A percentile compares a stretch with the other conserved stretches of the same genome.
phyloP scores from a whole-genome alignment of 1,284 basidiomycete species.

The Agroathelia rolfsii region DNA sequence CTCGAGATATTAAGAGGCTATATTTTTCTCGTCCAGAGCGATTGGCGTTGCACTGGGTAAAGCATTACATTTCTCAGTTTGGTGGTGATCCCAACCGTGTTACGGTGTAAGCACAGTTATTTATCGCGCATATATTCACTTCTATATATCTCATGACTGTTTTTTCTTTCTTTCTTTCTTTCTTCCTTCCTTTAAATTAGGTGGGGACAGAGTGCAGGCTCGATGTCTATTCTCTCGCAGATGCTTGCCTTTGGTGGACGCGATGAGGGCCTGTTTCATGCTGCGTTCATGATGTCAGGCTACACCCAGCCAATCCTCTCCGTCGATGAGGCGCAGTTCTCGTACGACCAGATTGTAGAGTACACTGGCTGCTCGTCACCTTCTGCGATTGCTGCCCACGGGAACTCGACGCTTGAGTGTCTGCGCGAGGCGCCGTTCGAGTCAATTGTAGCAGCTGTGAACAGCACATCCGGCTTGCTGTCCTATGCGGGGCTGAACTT shows the following conservation, averaged over 20 bases:
- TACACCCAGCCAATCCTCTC: slow-evolving; percentile 13
- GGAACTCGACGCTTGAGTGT: slow-evolving; percentile 24
- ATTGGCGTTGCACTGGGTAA: slow-evolving; percentile 32
- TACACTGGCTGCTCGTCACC: slow-evolving; percentile 14
- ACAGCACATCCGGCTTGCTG: slow-evolving; percentile 16
- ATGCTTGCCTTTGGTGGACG: slow-evolving; percentile 12
- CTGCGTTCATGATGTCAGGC: slow-evolving; percentile 25
- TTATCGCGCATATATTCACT: too few relatives aligned
- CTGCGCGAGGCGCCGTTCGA: slow-evolving; percentile 19
- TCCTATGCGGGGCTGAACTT: slow-evolving; percentile 10
- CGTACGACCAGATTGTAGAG: slow-evolving; percentile 16
- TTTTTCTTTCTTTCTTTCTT: too few relatives aligned
- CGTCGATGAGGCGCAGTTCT: slow-evolving; percentile 16
- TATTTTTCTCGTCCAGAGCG: slow-evolving; percentile 2
- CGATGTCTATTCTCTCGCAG: slow-evolving; percentile 1
- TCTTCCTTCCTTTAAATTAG: too few relatives aligned
- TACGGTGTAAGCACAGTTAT: slow-evolving; percentile 18
- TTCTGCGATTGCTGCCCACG: too few relatives aligned
- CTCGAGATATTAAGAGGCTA: neutral
- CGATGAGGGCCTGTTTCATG: slow-evolving; percentile 21
- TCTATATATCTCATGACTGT: too few relatives aligned
- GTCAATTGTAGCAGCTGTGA: slow-evolving; percentile 12
- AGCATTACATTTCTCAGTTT: slow-evolving; percentile 29
- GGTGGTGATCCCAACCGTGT: slow-evolving; percentile 30
- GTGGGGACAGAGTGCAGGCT: slow-evolving; percentile 3